Evolutionary conservation across 139 green algal genomes (phyloP).

Genomic region (Tetradesmus obliquus): DNA sequence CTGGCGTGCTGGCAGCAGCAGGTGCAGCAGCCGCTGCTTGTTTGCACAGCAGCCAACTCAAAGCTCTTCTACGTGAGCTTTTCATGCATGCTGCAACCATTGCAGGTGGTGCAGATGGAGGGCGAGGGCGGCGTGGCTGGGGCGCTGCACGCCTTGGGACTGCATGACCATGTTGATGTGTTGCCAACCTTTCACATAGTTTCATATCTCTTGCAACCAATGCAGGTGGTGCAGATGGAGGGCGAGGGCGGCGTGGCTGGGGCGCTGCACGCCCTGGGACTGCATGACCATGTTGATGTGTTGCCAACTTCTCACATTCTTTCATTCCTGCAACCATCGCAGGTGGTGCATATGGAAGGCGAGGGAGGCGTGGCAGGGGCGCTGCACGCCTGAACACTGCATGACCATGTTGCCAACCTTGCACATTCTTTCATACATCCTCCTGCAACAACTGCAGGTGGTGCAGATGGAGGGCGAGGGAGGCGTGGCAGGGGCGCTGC

Average conservation of each 20-base stretch:
- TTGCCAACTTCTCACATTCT: no score
- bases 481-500: constrained; percentile 62
- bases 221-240: constrained; percentile 60
- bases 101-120: constrained; percentile 60
- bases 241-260: constrained; percentile 61
- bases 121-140: constrained; percentile 61
- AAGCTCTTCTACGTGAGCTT: no score
- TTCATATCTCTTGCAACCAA: neutral
- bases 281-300: no score
- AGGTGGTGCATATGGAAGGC: constrained; percentile 60
- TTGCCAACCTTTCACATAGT: neutral
- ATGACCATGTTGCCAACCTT: neutral
- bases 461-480: constrained; percentile 67
- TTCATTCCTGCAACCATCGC: no score
- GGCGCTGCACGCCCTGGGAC: constrained; percentile 52
- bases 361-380: constrained; percentile 65
- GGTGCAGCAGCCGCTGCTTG: no score
- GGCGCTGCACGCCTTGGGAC: constrained; percentile 38
- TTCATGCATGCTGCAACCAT: no score
- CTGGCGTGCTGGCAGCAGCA: no score
- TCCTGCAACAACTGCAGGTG: neutral
- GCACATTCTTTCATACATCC: neutral
- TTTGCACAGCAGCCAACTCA: no score
- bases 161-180: neutral
- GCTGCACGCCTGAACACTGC: constrained; percentile 22